Evolutionary conservation across 306 rosid genomes (phyloP).

Genomic region (Vigna angularis): DNA sequence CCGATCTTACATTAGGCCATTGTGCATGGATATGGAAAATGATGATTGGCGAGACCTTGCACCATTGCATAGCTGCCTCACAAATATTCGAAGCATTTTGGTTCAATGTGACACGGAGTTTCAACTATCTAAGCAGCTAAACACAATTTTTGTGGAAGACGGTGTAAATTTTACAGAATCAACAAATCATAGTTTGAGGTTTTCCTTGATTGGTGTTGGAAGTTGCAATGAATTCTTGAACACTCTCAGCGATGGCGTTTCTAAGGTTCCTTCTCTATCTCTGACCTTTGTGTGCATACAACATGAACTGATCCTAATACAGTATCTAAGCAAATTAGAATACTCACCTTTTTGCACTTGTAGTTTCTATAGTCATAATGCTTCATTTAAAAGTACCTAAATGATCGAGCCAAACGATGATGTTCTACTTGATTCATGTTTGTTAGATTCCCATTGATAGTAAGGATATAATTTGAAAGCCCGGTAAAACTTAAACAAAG

Average conservation of each 20-base stretch:
- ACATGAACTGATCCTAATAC: background rate
- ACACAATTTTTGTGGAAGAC: too few relatives aligned
- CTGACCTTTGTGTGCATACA: background rate
- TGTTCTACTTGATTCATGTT: too few relatives aligned
- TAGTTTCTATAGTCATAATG: background rate
- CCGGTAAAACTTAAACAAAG: too few relatives aligned
- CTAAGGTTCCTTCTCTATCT: slow-evolving; percentile 27
- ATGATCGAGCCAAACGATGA: background rate
- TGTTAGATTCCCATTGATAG: too few relatives aligned
- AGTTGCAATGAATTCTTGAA: background rate
- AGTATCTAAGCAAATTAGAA: background rate
- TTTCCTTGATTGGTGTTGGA: slow-evolving; percentile 2
- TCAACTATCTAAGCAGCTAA: background rate
- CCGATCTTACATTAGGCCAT: background rate
- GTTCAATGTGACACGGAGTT: background rate
- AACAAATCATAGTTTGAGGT: background rate
- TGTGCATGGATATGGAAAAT: background rate
- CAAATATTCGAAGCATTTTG: background rate
- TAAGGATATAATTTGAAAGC: too few relatives aligned
- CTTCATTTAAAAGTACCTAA: background rate
- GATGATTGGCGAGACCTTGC: background rate
- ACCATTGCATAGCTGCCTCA: background rate
- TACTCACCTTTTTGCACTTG: background rate
- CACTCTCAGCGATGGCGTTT: background rate
- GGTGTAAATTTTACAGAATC: background rate